Evolutionary conservation across 208 protist species (phyloP).

Genomic region (Trypanosoma brucei): DNA sequence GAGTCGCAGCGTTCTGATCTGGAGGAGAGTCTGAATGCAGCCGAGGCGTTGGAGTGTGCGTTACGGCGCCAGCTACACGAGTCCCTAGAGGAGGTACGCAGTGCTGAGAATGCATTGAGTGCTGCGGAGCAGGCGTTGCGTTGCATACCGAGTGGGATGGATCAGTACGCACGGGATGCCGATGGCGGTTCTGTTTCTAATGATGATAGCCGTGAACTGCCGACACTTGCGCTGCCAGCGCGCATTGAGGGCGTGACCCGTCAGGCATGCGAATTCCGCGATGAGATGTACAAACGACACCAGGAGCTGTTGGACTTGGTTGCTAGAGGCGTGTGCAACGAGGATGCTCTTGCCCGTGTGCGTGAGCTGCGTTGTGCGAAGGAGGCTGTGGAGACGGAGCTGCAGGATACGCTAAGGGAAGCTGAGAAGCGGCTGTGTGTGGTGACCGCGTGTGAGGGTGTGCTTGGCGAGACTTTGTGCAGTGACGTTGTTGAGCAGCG

Average conservation of each 20-base stretch:
- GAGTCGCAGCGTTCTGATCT: not conserved
- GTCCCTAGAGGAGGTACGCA: not conserved
- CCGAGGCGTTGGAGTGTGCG: not conserved
- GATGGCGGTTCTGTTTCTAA: not conserved
- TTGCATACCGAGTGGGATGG: not conserved
- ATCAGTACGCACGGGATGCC: not conserved
- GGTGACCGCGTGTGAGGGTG: not conserved
- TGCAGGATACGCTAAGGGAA: not conserved
- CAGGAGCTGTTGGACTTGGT: not conserved
- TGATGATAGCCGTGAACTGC: not conserved
- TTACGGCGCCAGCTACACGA: not conserved
- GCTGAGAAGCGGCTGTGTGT: constrained; percentile 3
- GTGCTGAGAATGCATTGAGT: not conserved
- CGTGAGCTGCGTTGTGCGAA: constrained; percentile 1
- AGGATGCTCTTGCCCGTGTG: not conserved
- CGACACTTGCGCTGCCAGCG: not conserved
- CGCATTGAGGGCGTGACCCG: constrained; percentile 1
- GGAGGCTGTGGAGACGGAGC: constrained; percentile 3
- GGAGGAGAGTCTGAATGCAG: not conserved
- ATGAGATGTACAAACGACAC: not conserved
- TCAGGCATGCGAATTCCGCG: not conserved
- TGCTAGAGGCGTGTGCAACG: not conserved
- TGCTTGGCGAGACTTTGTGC: not conserved
- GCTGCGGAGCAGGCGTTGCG: not conserved
- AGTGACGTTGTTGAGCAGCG: not conserved